phyloP scores from a whole-genome alignment of 495 filamentous ascomycete genomes.

The Hypoxylon intermedium region DNA sequence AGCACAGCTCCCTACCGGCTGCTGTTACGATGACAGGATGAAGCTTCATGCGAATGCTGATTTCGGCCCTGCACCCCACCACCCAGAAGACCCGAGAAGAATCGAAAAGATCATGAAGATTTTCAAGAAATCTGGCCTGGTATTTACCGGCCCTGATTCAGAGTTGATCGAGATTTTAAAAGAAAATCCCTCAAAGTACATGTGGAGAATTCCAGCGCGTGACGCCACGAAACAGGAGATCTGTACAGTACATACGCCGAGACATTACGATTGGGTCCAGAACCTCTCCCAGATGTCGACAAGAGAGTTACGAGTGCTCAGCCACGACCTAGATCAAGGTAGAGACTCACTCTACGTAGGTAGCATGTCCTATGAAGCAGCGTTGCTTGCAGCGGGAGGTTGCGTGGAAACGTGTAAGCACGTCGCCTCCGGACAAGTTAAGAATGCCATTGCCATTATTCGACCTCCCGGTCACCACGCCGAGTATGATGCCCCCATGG shows the following conservation, averaged over 20 bases:
- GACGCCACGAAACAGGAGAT: slow-evolving; percentile 79
- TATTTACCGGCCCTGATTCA: slow-evolving; percentile 60
- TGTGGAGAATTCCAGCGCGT: slow-evolving; percentile 78
- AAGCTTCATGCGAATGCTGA: slow-evolving; percentile 85
- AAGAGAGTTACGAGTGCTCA: slow-evolving; percentile 67
- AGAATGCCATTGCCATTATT: slow-evolving; percentile 94
- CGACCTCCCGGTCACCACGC: slow-evolving; percentile 96
- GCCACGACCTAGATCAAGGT: slow-evolving; percentile 62
- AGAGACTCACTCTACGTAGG: slow-evolving; percentile 92
- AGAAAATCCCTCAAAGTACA: slow-evolving; percentile 60
- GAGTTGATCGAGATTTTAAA: slow-evolving; percentile 55
- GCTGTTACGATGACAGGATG: slow-evolving; percentile 94
- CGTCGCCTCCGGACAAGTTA: slow-evolving; percentile 78
- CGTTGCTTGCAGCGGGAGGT: slow-evolving; percentile 86
- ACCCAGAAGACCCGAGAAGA: slow-evolving; percentile 91
- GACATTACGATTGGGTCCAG: slow-evolving; percentile 79
- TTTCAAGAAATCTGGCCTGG: slow-evolving; percentile 77
- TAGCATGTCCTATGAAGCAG: slow-evolving; percentile 76
- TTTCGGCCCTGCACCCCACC: slow-evolving; percentile 69
- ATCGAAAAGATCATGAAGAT: slow-evolving; percentile 89
- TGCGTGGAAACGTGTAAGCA: slow-evolving; percentile 93
- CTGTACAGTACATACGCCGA: slow-evolving; percentile 72
- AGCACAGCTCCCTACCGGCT: slow-evolving; percentile 67
- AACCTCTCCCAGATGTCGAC: slow-evolving; percentile 59
- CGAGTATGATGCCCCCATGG: slow-evolving; percentile 81